A percentile compares a stretch with the other conserved stretches of the same genome.
Evolutionary conservation across 2,329 filamentous ascomycete species (phyloP).

Genomic region (Didymella sp.): DNA sequence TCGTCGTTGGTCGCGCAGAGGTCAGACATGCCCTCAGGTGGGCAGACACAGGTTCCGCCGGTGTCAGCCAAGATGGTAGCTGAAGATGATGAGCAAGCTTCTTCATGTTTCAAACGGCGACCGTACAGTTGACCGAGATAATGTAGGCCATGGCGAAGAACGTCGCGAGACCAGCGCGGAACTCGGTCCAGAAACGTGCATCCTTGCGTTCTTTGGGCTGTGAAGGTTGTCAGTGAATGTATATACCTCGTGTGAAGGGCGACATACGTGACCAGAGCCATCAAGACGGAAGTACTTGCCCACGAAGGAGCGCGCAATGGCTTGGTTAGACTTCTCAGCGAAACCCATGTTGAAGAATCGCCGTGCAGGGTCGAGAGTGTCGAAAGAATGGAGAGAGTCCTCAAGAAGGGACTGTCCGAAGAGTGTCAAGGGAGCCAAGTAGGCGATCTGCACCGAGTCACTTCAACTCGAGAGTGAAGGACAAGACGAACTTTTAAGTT

Average conservation of each 20-base stretch:
- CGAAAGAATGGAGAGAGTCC: slow-evolving; percentile 4
- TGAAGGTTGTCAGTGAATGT: slow-evolving; percentile 29
- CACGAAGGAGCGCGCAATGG: slow-evolving; percentile 45
- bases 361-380: slow-evolving; percentile 15
- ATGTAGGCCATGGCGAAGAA: slow-evolving; percentile 63
- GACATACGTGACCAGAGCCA: slow-evolving; percentile 78
- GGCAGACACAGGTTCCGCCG: slow-evolving; percentile 78
- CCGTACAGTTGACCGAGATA: slow-evolving; percentile 66
- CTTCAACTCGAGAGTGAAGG: slow-evolving; percentile 9
- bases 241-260: slow-evolving; percentile 2
- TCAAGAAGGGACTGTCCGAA: slow-evolving; percentile 5
- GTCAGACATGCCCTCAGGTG: slow-evolving; percentile 54
- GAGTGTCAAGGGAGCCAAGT: slow-evolving; percentile 12
- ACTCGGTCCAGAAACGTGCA: slow-evolving; percentile 80
- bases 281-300: slow-evolving; percentile 73
- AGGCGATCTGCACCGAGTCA: slow-evolving; percentile 20
- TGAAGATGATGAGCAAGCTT: slow-evolving; percentile 22
- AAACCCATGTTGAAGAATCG: slow-evolving; percentile 39
- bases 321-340: slow-evolving; percentile 44
- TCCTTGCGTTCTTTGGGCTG: slow-evolving; percentile 74
- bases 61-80: slow-evolving; percentile 71
- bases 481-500: slow-evolving; percentile 25
- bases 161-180: slow-evolving; percentile 81
- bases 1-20: slow-evolving; percentile 63
- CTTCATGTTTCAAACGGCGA: slow-evolving; percentile 35